Base-by-base conservation (phyloP, 495 filamentous ascomycete species). In the Chaetomium fimeti region DNA sequence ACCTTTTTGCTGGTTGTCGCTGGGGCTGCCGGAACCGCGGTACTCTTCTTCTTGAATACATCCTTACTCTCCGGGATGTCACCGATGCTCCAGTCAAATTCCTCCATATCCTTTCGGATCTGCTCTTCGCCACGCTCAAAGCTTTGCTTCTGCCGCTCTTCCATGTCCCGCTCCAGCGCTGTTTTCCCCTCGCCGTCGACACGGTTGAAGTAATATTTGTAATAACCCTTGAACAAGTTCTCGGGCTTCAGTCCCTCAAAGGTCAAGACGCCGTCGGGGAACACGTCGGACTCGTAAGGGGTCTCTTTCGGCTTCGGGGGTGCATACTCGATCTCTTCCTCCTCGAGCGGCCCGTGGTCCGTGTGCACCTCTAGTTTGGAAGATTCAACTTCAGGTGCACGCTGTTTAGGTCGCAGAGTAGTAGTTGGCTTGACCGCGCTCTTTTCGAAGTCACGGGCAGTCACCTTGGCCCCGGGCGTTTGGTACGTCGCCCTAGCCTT, bases 251-350 rank as follows among this genome's bases (percentile, higher is more conserved):
- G 54, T 2, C 74, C 74, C 51, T 78, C 75, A 63, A 75, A 85
- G 75, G 73, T 81, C 18, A 82, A 66, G 8, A 65, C 71, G 76
- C 83, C 77, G 52, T 88, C 84, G 16, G 85, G 85, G 58, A 91
- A 84, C 57, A 92, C 87, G 58, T 96, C 90, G 24, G 90, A 89
- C 61, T 88, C 70, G 71, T 95, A 93, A 0, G 88, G 89, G 6
- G 89, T 80, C 55, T 88, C 89, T 82, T 75, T 75, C 27, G 71
- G 71, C 60, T 69, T 68, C 65, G 79, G 84, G 65, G 81, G 79
- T 25, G 69, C 72, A 61, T 77, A 77, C 65, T 83, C 77, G 40
- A 87, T 80, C 62, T 91, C 88, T 65, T 92, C 89, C 27, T 87
- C 79, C 20, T 81, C 76, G 8, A 77, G 65, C 3, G 75, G 66